Base-by-base conservation (phyloP, 2,329 filamentous ascomycete genomes). In the Dactylellina sp. region DNA sequence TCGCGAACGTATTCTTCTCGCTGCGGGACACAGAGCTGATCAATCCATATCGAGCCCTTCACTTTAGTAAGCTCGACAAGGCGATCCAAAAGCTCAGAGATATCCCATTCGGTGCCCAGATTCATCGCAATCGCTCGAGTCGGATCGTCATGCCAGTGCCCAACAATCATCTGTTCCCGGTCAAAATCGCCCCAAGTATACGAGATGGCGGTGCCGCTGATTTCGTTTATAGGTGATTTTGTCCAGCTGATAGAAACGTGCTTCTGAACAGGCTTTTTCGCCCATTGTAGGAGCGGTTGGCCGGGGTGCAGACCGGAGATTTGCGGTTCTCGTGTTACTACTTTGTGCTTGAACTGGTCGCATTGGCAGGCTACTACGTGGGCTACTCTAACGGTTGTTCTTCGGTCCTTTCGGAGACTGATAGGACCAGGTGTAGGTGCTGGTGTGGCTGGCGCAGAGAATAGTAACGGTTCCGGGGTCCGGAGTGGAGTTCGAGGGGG, bases 151-250 rank as follows among this genome's bases (percentile, higher is more conserved):
- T 74, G 55, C 61, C 61, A 66, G 24, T 74, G 70, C 2, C 70
- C 70, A 39, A 74, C 47, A 24, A 74, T 62, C 70, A 74, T 53
- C 2, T 74, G 65, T 39, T 74, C 70, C 7, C 70, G 22, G 9
- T 74, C 70, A 28, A 74, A 74, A 25, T 74, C 70, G 14, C 70
- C 70, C 70, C 70, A 74, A 12, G 70, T 74, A 40, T 74, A 74
- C 0, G 70, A 74, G n/a, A 74, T 66, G 4, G 70, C 70, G 0
- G 61, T 66, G 7, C 70, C 70, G 9, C 39, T 55, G 22, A 66
- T 44, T 42, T 66, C 61, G 42, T 66, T 74, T 28, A 74, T 61
- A 18, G 56, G 70, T 20, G 62, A 20, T 40, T 74, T 74, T 7
- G 61, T 74, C 61, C 61, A 74, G 40, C 55, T 53, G 1, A 74